A percentile compares a stretch with the other conserved stretches of the same genome.
Conservation (phyloP, 2,329 filamentous ascomycete genomes). For the Lachnellula arida region DNA sequence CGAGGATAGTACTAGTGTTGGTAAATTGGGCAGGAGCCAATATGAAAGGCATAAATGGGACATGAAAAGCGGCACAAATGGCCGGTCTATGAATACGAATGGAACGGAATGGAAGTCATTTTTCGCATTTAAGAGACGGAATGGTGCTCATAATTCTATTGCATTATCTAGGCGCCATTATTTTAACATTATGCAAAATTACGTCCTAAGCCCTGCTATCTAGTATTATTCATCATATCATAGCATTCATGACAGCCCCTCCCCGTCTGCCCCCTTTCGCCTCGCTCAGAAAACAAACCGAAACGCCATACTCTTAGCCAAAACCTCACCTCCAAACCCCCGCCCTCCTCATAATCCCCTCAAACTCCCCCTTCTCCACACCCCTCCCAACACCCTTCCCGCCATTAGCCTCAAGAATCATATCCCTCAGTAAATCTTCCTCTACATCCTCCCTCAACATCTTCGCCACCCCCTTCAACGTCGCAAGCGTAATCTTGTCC, state of each 20-base stretch:
- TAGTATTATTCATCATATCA: background rate
- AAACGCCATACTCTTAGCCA: no score
- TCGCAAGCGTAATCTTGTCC: constrained; percentile 70
- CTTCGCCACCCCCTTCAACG: constrained; percentile 73
- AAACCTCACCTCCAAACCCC: constrained; percentile 27
- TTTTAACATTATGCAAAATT: no score
- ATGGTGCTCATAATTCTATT: no score
- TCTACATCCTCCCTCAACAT: constrained; percentile 79
- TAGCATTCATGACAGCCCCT: no score
- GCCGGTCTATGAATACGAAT: background rate
- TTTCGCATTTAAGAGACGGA: no score
- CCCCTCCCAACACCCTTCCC: constrained; percentile 66
- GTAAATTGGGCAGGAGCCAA: no score
- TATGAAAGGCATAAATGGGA: no score
- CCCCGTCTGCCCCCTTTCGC: no score
- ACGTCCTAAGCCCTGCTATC: background rate
- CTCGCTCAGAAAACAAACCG: no score
- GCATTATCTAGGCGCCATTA: no score
- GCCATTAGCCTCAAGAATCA: constrained; percentile 92
- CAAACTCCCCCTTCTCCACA: constrained; percentile 64
- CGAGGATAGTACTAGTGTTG: background rate
- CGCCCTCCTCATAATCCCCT: constrained; percentile 29
- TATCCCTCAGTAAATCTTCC: constrained; percentile 82
- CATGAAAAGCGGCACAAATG: no score
- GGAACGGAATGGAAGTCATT: no score